phyloP scores from a whole-genome alignment of 2,329 filamentous ascomycete species.

The Aspergillus sp. region DNA sequence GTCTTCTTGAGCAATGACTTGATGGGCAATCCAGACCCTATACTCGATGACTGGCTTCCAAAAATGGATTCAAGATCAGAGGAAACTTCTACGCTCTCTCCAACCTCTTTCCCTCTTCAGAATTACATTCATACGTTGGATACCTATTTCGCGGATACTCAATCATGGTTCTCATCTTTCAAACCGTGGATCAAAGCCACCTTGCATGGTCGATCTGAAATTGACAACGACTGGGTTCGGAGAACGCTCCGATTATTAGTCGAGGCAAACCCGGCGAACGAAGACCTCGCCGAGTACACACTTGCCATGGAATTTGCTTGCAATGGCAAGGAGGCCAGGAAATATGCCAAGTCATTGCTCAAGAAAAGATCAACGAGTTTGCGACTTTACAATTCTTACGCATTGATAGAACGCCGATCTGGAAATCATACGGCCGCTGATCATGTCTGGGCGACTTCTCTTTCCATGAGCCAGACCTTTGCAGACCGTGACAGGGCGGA shows the following conservation, averaged over 20 bases:
- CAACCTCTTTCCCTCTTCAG: slow-evolving; percentile 31
- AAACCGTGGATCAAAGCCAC: slow-evolving; percentile 23
- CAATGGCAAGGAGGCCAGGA: slow-evolving; percentile 56
- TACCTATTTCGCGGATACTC: slow-evolving; percentile 47
- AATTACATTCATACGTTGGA: slow-evolving; percentile 43
- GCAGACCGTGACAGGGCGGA: slow-evolving; percentile 29
- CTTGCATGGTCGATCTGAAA: slow-evolving; percentile 23
- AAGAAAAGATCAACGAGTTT: slow-evolving; percentile 62
- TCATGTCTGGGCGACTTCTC: slow-evolving; percentile 63
- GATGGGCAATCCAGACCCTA: slow-evolving; percentile 22
- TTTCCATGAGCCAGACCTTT: slow-evolving; percentile 51
- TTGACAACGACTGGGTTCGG: slow-evolving; percentile 46
- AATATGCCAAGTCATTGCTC: slow-evolving; percentile 68
- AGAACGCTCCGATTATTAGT: slow-evolving; percentile 57
- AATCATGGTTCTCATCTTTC: slow-evolving; percentile 46
- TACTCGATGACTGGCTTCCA: slow-evolving; percentile 22
- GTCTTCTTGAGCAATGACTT: slow-evolving; percentile 47
- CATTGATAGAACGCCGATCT: slow-evolving; percentile 61
- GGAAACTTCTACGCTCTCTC: slow-evolving; percentile 10
- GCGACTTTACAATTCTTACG: slow-evolving; percentile 73
- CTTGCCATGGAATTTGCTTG: slow-evolving; percentile 62
- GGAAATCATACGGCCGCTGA: slow-evolving; percentile 55
- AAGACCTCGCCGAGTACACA: slow-evolving; percentile 62
- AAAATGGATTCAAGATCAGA: not conserved
- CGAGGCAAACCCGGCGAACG: slow-evolving; percentile 35